These are phyloP conservation scores for Hondaea fermentalgiana DNA, from an alignment of 108 stramenopile species.

Conservation along the genomic window DNA sequence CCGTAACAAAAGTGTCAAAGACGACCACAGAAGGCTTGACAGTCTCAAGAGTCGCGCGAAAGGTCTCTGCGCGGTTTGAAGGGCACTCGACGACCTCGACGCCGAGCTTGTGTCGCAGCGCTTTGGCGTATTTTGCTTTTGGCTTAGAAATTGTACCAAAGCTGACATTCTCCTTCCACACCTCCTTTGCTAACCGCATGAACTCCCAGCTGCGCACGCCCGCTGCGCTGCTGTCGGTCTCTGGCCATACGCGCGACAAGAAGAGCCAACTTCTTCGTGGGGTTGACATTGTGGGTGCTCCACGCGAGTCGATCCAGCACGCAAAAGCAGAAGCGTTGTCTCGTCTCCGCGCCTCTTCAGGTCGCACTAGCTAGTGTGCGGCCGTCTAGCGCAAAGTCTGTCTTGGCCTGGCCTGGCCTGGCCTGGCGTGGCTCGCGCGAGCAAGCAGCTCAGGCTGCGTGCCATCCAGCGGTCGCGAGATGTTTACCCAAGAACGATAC, in stretches of 20 bases:
- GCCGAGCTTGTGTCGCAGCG: neutral
- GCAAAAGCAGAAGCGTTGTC: no score
- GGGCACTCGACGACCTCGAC: neutral
- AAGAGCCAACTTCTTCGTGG: neutral
- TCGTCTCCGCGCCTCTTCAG: no score
- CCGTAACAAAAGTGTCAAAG: constrained; percentile 65
- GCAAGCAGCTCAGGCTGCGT: no score
- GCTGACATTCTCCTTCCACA: neutral
- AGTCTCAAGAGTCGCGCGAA: neutral
- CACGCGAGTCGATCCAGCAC: no score
- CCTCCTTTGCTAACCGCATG: neutral
- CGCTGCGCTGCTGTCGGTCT: neutral
- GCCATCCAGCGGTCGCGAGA: no score
- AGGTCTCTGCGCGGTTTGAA: neutral
- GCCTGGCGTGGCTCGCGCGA: no score
- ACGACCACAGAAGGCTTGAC: constrained; percentile 31
- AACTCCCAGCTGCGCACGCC: neutral
- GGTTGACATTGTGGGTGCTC: no score
- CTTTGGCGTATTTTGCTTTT: neutral
- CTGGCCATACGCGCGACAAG: neutral
- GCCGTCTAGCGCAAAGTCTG: no score
- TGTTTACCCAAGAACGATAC: no score
- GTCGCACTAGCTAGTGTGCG: no score
- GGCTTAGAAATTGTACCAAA: neutral
- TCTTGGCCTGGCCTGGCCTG: no score